Evolutionary conservation across 1,284 basidiomycete species (phyloP).

Genomic region (Kwoniella shivajii): DNA sequence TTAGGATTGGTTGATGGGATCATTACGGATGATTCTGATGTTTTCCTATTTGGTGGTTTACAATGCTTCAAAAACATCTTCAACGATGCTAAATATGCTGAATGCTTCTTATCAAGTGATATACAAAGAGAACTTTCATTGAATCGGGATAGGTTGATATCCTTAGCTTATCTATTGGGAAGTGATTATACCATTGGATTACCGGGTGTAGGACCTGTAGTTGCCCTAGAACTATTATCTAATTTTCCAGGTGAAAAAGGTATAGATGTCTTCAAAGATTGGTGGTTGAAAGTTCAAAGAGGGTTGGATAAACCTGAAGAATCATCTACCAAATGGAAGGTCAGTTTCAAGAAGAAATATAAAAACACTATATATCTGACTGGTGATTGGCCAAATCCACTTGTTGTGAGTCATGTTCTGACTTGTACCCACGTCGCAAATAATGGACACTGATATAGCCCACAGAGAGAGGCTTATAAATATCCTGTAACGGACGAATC

Average conservation of each 20-base stretch:
- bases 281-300: conserved; percentile 94
- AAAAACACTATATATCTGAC: conserved; percentile 73
- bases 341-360: conserved; percentile 87
- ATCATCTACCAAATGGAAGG: conserved; percentile 72
- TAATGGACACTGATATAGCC: neutral
- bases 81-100: conserved; percentile 97
- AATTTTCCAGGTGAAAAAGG: conserved; percentile 87
- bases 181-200: conserved; percentile 98
- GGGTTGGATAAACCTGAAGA: conserved; percentile 78
- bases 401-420: conserved; percentile 64
- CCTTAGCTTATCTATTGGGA: conserved; percentile 89
- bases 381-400: conserved; percentile 84
- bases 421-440: neutral
- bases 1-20: conserved; percentile 91
- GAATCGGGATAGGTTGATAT: conserved; percentile 81
- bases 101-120: conserved; percentile 86
- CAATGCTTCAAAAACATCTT: conserved; percentile 99
- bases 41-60: conserved; percentile 93
- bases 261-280: conserved; percentile 81
- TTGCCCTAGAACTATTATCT: conserved; percentile 90
- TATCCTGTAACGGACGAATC: conserved; percentile 87
- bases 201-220: conserved; percentile 91
- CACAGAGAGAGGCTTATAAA: conserved; percentile 85
- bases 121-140: conserved; percentile 86
- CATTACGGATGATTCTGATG: conserved; percentile 98